Evolutionary conservation across 2,329 filamentous ascomycete genomes (phyloP).

Genomic region (Fonsecaea nubica): DNA sequence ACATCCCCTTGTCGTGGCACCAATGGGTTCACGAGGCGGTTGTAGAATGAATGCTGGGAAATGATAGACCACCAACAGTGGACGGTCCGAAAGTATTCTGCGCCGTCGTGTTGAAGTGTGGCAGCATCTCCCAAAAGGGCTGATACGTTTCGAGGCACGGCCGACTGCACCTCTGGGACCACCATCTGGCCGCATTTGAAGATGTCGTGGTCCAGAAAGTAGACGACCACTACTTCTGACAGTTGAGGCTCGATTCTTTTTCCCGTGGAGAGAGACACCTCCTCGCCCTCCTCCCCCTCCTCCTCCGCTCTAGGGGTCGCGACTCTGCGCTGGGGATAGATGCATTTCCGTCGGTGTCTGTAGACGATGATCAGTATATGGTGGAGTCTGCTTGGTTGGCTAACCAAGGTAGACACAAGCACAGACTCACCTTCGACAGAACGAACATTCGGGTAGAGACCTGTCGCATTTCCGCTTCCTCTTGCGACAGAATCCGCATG

Average conservation of each 20-base stretch:
- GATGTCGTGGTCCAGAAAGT: conserved; percentile 11
- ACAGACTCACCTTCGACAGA: conserved; percentile 14
- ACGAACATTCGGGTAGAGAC: conserved; percentile 5
- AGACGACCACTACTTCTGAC: neutral
- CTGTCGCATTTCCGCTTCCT: neutral
- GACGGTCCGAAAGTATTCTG: conserved; percentile 35
- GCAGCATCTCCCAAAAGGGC: neutral
- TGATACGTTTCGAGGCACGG: neutral
- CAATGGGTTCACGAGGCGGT: conserved; percentile 28
- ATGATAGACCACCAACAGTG: conserved; percentile 41
- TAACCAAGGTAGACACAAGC: neutral
- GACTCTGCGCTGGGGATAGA: neutral
- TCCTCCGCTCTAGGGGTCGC: neutral
- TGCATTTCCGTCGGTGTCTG: conserved; percentile 10
- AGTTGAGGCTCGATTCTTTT: neutral
- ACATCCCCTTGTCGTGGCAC: conserved; percentile 24
- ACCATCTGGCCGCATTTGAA: conserved; percentile 7
- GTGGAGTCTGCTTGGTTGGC: neutral
- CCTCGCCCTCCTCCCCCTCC: neutral
- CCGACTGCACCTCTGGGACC: neutral
- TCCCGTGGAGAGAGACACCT: neutral
- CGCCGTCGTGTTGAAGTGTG: neutral
- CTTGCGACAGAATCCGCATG: conserved; percentile 13
- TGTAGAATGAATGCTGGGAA: conserved; percentile 38
- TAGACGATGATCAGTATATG: neutral